Percentiles rank a stretch among this genome's conserved stretches.
phyloP scores from a whole-genome alignment of 2,329 filamentous ascomycete genomes.

The Aspergillus chevalieri region DNA sequence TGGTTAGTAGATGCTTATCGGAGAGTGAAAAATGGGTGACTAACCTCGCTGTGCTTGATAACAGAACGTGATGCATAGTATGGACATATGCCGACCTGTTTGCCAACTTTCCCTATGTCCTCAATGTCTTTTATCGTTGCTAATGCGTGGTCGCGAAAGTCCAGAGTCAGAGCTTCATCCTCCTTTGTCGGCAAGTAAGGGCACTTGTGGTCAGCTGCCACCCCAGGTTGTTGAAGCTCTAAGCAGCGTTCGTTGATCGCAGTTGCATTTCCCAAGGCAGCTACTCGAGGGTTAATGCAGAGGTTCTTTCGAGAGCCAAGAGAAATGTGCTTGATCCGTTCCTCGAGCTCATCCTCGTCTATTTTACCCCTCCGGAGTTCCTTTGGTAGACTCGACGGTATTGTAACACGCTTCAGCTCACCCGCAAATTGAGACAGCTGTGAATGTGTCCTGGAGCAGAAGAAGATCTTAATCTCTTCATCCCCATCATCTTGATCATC shows the following conservation, averaged over 20 bases:
- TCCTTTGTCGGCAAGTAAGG: conserved; percentile 72
- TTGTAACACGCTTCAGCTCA: conserved; percentile 70
- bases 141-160: conserved; percentile 78
- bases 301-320: conserved; percentile 79
- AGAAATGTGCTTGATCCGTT: conserved; percentile 71
- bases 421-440: conserved; percentile 82
- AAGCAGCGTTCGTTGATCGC: conserved; percentile 92
- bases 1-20: background rate
- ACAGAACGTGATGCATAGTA: conserved; percentile 92
- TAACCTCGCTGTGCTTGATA: conserved; percentile 69
- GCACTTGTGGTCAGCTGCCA: conserved; percentile 62
- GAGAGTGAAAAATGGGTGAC: conserved; percentile 8
- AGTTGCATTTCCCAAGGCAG: conserved; percentile 60
- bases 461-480: conserved; percentile 74
- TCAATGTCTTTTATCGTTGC: conserved; percentile 90
- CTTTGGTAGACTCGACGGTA: conserved; percentile 65
- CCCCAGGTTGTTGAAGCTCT: conserved; percentile 72
- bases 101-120: conserved; percentile 73
- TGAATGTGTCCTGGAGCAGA: conserved; percentile 88
- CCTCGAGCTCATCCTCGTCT: conserved; percentile 34
- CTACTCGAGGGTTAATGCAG: conserved; percentile 84
- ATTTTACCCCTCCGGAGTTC: conserved; percentile 21
- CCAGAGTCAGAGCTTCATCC: conserved; percentile 62
- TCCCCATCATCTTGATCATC: conserved; percentile 46
- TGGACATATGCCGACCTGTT: conserved; percentile 74